Base-by-base conservation (phyloP, 228 moss, liverwort and hornwort genomes). In the Sphagnum magellanicum region DNA sequence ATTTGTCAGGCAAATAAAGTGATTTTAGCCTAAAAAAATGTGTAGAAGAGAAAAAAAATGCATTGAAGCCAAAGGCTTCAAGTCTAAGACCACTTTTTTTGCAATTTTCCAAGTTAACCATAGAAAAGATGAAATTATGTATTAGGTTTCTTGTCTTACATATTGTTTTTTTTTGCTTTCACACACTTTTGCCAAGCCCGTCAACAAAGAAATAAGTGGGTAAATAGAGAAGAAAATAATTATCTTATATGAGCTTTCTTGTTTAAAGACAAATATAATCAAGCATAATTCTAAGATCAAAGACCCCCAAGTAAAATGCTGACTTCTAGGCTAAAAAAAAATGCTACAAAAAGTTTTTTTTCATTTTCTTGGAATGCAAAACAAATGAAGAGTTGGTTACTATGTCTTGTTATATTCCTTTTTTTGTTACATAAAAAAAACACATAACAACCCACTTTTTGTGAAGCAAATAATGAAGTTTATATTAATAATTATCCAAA, bases 161-260 rank as follows among this genome's bases (percentile, higher is more conserved):
- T 47, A 64, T 0, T 47, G 64, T 2, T 64, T 17, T 64, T 64
- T 64, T 4, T 48, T 64, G 64, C 64, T 64, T 48, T 12, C 16
- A 64, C 47, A 2, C 48, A 48, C 47, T 64, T 64, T 64, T 64
- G 64, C 47, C 64, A 64, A 12, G 64, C 64, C 64, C 64, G 5
- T 64, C 46, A 12, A 12, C 11, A 64, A 48, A 64, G 47, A 64
- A 64, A 47, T 64, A 64, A 64, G 5, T 64, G 64, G 5, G 1
- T 64, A 64, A 64, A 64, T 5, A 3, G 1, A 62, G 13, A 64
- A 64, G 64, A 64, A n/a, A 66, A 66, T 64, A 49, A 66, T 50
- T 51, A 7, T 66, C 0, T 66, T 51, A 5, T 66, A 0, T 16
- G 64, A 64, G 15, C 15, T 16, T 50, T 66, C 50, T 50, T n/a